Evolutionary conservation across 371 early-diverging fungal species (phyloP), one percentile per base, ranked within the genome.

Genomic region (Vairimorpha necatrix): DNA sequence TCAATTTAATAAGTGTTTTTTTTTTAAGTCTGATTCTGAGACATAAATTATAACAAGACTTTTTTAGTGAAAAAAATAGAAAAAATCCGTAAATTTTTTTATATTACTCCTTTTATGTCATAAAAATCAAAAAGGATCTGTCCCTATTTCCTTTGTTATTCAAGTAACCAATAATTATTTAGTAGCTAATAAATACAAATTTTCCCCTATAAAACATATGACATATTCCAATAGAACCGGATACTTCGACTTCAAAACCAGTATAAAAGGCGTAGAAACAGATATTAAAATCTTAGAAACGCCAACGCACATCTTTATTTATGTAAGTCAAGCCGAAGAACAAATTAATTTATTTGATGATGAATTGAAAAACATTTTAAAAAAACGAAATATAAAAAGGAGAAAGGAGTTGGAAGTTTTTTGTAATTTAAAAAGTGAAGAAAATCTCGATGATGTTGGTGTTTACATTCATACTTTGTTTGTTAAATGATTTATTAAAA

Each of bases 311-410:
- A 62, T 75, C 39, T 79, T 79, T 62, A 67, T 79, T 54, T 79
- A 72, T 69, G 61, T 79, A 53, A 72, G 68, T 47, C 80, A 79
- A 66, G 28, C 30, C 13, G 63, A 67, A 34, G 54, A 58, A 30
- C 46, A 72, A 62, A 72, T 79, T 7, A 76, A 79, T 39, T 53
- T 79, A 48, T 79, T 70, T 30, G 74, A 75, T 48, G 76, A 79
- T 9, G 50, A 61, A 6, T 47, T 79, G 2, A 74, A 66, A 36
- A 71, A 71, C 18, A 34, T 56, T 7, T n/a, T 79, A 26, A 13
- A 22, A 2, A 67, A 34, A 33, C 46, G 48, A 34, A 39, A 70
- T 22, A n/a, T 67, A 6, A 42, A 53, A 38, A 65, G 62, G 16
- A 75, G 75, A 28, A 74, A 74, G 46, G 36, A 75, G 38, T 36